These are phyloP conservation scores for Gastrolobium villosum DNA, from an alignment of 306 rosid genomes.

Conservation along the genomic window DNA sequence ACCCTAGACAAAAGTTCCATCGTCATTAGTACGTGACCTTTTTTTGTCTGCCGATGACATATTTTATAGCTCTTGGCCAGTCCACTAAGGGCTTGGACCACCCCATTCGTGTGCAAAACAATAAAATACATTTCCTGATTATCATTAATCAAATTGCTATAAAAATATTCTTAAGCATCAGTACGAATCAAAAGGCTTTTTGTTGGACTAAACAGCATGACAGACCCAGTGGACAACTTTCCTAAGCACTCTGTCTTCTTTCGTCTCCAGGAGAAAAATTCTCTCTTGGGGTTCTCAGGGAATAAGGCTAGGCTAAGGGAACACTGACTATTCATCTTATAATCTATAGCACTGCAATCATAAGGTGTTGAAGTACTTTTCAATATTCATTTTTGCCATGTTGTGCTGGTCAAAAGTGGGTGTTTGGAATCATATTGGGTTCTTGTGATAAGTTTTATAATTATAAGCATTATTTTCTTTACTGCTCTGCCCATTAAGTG, in stretches of 20 bases:
- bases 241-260: constrained; percentile 38
- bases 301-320: constrained; percentile 33
- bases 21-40: constrained; percentile 17
- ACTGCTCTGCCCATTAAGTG: constrained; percentile 62
- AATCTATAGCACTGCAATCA: constrained; percentile 56
- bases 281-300: constrained; percentile 24
- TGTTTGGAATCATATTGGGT: constrained; percentile 67
- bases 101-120: constrained; percentile 49
- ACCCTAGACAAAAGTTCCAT: constrained; percentile 40
- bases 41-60: constrained; percentile 63
- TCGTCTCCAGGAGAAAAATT: constrained; percentile 12
- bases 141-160: constrained; percentile 14
- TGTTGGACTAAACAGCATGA: constrained; percentile 41
- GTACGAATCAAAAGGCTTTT: constrained; percentile 47
- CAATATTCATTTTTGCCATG: constrained; percentile 32
- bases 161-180: constrained; percentile 14
- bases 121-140: constrained; percentile 13
- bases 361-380: constrained; percentile 57
- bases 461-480: constrained; percentile 49
- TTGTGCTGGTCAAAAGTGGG: constrained; percentile 73
- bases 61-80: constrained; percentile 39
- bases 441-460: constrained; percentile 56
- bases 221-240: constrained; percentile 48
- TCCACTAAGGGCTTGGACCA: constrained; percentile 51
- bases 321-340: constrained; percentile 17